Evolutionary conservation across 345 rosid genomes (phyloP).

Genomic region (Brassica incana): DNA sequence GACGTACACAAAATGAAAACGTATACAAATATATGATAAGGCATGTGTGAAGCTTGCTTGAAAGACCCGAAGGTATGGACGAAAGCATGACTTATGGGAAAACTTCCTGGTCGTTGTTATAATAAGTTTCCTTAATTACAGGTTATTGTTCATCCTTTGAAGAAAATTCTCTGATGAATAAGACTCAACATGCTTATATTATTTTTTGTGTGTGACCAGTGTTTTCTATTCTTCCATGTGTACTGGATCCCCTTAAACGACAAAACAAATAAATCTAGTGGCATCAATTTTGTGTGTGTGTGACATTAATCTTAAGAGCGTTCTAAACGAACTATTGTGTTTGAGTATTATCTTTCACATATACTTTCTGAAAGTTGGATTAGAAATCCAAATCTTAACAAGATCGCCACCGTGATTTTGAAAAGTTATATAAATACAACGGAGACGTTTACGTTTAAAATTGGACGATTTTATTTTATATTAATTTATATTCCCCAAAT

Average conservation of each 20-base stretch:
- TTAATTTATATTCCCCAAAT: background rate
- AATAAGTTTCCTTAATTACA: constrained; percentile 9
- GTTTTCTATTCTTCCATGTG: background rate
- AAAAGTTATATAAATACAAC: background rate
- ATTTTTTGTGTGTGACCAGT: background rate
- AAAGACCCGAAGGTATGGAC: constrained; percentile 36
- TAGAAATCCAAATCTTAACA: background rate
- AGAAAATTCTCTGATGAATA: background rate
- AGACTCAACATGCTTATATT: background rate
- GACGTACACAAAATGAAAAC: constrained; percentile 4
- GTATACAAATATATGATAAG: background rate
- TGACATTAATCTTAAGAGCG: background rate
- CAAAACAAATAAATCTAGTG: background rate
- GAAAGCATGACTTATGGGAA: constrained; percentile 31
- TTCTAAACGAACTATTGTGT: background rate
- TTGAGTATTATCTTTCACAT: background rate
- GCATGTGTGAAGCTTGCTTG: constrained; percentile 32
- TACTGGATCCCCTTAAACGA: background rate
- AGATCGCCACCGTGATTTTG: background rate
- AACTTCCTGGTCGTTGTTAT: background rate
- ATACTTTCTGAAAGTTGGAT: background rate
- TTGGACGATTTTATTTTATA: background rate
- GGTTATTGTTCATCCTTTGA: constrained; percentile 13
- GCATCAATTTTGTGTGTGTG: background rate
- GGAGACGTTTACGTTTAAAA: background rate